A percentile compares a stretch with the other conserved stretches of the same genome.
Evolutionary conservation across 371 early-diverging fungal genomes (phyloP).

Genomic region (Coemansia sp.): DNA sequence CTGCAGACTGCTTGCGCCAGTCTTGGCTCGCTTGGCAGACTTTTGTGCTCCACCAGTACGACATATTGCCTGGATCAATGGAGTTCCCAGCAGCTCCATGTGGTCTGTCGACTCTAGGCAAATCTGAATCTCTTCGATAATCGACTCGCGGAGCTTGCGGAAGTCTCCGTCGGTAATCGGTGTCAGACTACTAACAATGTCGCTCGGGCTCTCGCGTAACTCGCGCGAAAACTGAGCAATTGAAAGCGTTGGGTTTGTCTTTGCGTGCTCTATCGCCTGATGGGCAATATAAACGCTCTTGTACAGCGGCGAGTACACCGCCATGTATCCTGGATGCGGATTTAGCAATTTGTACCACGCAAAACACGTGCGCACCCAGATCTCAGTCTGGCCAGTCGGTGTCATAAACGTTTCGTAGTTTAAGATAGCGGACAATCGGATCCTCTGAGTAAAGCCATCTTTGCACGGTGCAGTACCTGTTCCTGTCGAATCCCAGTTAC

Average conservation of each 20-base stretch:
- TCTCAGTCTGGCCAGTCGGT: slow-evolving; percentile 48
- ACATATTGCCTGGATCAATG: slow-evolving; percentile 43
- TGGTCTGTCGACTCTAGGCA: slow-evolving; percentile 35
- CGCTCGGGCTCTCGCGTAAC: slow-evolving; percentile 22
- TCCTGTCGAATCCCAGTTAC: background rate
- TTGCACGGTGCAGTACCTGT: background rate
- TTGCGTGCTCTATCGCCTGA: slow-evolving; percentile 43
- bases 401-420: slow-evolving; percentile 51
- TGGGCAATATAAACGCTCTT: slow-evolving; percentile 52
- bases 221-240: slow-evolving; percentile 38
- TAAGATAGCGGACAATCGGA: slow-evolving; percentile 53
- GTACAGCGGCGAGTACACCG: slow-evolving; percentile 46
- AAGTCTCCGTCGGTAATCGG: slow-evolving; percentile 47
- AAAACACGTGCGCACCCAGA: slow-evolving; percentile 56
- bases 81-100: slow-evolving; percentile 22
- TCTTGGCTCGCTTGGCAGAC: slow-evolving; percentile 2
- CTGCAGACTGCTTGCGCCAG: slow-evolving; percentile 8
- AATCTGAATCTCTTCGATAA: slow-evolving; percentile 43
- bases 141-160: slow-evolving; percentile 30
- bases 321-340: slow-evolving; percentile 46
- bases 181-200: slow-evolving; percentile 19
- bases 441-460: slow-evolving; percentile 26
- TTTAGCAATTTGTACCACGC: slow-evolving; percentile 56
- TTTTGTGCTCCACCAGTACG: slow-evolving; percentile 10
- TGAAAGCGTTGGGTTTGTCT: slow-evolving; percentile 17